Evolutionary conservation across 2,329 filamentous ascomycete genomes (phyloP).

Genomic region (Chrysosphaeria jannelii): DNA sequence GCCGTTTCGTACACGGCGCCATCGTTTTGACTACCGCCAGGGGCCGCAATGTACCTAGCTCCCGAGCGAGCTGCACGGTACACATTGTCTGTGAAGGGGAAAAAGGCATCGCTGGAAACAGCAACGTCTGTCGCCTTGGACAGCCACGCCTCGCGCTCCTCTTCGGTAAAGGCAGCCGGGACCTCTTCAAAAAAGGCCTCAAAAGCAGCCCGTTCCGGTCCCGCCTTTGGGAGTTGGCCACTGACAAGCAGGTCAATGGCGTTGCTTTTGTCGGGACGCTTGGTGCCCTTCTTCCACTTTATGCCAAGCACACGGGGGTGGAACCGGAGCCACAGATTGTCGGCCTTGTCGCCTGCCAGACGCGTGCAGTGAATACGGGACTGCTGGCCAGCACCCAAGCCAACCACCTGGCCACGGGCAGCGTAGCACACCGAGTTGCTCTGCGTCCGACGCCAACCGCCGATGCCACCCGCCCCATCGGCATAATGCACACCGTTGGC

Average conservation of each 20-base stretch:
- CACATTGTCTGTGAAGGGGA: conserved; percentile 96
- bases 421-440: conserved; percentile 98
- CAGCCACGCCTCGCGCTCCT: conserved; percentile 71
- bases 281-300: conserved; percentile 93
- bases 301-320: conserved; percentile 64
- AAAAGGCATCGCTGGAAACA: conserved; percentile 87
- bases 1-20: conserved; percentile 58
- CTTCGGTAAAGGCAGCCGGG: conserved; percentile 47
- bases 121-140: conserved; percentile 54
- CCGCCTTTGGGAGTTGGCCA: conserved; percentile 57
- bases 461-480: too few species aligned
- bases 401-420: conserved; percentile 72
- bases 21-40: conserved; percentile 71
- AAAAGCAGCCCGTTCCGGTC: conserved; percentile 61
- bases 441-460: too few species aligned
- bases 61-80: conserved; percentile 73
- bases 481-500: too few species aligned
- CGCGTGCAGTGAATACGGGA: conserved; percentile 96
- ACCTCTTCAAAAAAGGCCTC: conserved; percentile 78
- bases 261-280: conserved; percentile 93
- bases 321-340: conserved; percentile 99
- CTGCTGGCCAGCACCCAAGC: conserved; percentile 86
- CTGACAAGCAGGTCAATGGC: conserved; percentile 88
- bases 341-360: conserved; percentile 87
- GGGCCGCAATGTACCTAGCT: conserved; percentile 85